Conservation (phyloP, 2,329 filamentous ascomycete genomes). For the Penicillium fuscoglaucum region DNA sequence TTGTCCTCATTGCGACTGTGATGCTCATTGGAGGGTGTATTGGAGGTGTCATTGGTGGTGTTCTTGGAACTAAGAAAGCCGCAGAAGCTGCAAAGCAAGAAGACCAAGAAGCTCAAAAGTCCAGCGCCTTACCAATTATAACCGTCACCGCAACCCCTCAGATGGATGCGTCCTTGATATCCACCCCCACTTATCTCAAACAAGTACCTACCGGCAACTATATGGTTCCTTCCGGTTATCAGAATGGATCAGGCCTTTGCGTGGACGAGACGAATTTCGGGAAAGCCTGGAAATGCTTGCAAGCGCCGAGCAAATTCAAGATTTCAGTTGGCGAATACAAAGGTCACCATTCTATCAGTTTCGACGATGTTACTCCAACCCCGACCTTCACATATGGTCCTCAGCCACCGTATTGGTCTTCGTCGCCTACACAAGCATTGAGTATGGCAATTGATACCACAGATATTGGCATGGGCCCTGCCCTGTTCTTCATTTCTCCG, state of each 20-base stretch:
- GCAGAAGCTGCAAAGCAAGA: constrained; percentile 28
- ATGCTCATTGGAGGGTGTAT: constrained; percentile 53
- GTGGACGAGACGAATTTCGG: constrained; percentile 48
- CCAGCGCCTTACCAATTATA: constrained; percentile 34
- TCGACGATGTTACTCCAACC: constrained; percentile 41
- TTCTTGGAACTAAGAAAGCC: constrained; percentile 49
- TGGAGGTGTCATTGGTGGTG: constrained; percentile 56
- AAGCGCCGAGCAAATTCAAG: constrained; percentile 33
- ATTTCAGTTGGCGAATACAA: constrained; percentile 33
- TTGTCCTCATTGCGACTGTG: constrained; percentile 49
- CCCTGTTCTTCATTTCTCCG: constrained; percentile 61
- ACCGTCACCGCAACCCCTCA: constrained; percentile 52
- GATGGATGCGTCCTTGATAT: constrained; percentile 52
- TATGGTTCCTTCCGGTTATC: constrained; percentile 49
- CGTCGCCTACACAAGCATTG: constrained; percentile 50
- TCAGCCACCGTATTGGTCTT: constrained; percentile 53
- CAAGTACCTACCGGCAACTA: constrained; percentile 53
- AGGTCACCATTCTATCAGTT: constrained; percentile 35
- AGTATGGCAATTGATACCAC: constrained; percentile 59
- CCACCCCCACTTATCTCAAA: constrained; percentile 46
- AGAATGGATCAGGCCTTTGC: constrained; percentile 52
- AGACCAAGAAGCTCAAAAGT: constrained; percentile 18
- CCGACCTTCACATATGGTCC: constrained; percentile 59
- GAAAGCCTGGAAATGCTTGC: constrained; percentile 54
- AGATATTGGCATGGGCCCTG: constrained; percentile 58